These are phyloP conservation scores for Umbelopsis sp. DNA, from an alignment of 192 early-diverging fungal genomes.

Conservation along the genomic window DNA sequence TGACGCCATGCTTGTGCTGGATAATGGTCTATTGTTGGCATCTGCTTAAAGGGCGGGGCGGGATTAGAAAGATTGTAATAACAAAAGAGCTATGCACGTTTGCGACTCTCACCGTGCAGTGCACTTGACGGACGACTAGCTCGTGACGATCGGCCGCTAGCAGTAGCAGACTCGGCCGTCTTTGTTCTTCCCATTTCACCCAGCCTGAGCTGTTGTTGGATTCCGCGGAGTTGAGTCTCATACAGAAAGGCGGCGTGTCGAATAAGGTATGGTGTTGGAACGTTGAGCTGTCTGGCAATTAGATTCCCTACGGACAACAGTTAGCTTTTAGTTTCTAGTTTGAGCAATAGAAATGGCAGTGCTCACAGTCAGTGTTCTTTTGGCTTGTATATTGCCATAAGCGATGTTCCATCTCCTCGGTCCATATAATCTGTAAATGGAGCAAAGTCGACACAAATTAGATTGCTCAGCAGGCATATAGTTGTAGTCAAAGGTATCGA, in stretches of 20 bases:
- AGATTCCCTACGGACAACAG: constrained; percentile 44
- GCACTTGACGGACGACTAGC: not conserved
- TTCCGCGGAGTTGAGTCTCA: constrained; percentile 57
- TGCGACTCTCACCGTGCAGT: constrained; percentile 13
- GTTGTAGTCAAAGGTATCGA: not conserved
- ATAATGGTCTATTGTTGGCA: not conserved
- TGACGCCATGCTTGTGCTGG: not conserved
- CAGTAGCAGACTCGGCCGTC: not conserved
- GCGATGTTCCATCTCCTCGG: constrained; percentile 60
- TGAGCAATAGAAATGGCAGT: not conserved
- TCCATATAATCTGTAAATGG: constrained; percentile 53
- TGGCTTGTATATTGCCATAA: constrained; percentile 58
- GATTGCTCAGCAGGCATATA: not conserved
- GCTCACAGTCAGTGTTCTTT: constrained; percentile 61
- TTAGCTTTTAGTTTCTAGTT: not conserved
- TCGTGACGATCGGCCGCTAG: not conserved
- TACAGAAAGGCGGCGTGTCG: constrained; percentile 57
- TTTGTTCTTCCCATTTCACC: constrained; percentile 30
- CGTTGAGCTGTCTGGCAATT: constrained; percentile 52
- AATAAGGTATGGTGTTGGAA: constrained; percentile 54
- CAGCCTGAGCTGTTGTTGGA: constrained; percentile 41
- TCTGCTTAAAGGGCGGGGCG: not conserved
- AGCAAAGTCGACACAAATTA: not conserved
- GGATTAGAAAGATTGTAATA: not conserved
- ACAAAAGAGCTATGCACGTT: not conserved